Evolutionary conservation across 1,284 basidiomycete species (phyloP).

Genomic region (Tylopilus orsonianus): DNA sequence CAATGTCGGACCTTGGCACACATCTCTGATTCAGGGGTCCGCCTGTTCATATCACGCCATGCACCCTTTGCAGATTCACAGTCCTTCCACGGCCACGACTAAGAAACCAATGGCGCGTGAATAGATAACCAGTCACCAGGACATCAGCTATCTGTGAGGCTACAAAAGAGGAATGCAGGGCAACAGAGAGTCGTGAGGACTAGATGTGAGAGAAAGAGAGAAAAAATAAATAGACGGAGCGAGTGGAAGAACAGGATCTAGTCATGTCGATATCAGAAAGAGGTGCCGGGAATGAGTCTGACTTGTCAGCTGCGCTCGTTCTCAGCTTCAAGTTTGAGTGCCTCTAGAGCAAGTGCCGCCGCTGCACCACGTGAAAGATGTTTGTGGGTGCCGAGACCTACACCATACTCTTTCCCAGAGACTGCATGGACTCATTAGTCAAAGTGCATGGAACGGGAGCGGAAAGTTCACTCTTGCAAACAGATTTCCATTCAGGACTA

Average conservation of each 20-base stretch:
- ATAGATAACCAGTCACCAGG: constrained; percentile 17
- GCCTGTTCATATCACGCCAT: constrained; percentile 14
- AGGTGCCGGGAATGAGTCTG: constrained; percentile 2
- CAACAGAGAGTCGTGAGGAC: not conserved
- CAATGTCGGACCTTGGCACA: constrained; percentile 11
- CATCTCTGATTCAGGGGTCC: constrained; percentile 6
- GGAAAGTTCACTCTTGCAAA: constrained; percentile 53
- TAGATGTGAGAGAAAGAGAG: not conserved
- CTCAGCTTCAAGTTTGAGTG: constrained; percentile 27
- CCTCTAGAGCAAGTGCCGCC: constrained; percentile 46
- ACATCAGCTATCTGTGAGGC: constrained; percentile 5
- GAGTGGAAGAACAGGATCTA: not conserved
- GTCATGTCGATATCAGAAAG: not conserved
- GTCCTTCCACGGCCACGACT: constrained; percentile 9
- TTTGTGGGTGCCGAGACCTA: constrained; percentile 44
- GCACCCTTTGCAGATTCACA: constrained; percentile 1
- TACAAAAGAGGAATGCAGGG: constrained; percentile 11
- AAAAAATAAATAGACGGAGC: constrained; percentile 9
- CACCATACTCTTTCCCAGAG: constrained; percentile 31
- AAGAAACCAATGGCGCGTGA: constrained; percentile 6
- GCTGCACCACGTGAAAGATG: constrained; percentile 54
- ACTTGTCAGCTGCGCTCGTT: constrained; percentile 16
- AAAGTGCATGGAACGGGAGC: constrained; percentile 7
- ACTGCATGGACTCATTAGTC: constrained; percentile 23
- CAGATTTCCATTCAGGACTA: constrained; percentile 51